Conservation (phyloP, 1,284 basidiomycete species). For the Calocybe gambosa region DNA sequence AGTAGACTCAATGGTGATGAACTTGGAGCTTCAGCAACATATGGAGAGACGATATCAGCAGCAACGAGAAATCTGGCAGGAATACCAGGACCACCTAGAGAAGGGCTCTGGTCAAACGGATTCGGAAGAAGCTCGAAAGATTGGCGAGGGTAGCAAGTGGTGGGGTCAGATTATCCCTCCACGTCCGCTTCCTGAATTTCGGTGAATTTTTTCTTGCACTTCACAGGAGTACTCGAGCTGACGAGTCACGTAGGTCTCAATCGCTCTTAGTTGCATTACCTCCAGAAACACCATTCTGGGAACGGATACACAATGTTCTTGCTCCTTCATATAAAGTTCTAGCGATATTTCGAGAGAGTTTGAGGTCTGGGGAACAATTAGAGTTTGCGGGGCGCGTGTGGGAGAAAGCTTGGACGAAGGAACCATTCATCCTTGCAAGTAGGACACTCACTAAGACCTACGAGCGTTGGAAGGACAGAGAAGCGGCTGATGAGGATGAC, state of each 20-base stretch:
- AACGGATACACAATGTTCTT: conserved; percentile 42
- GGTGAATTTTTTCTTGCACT: conserved; percentile 24
- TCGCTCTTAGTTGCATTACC: conserved; percentile 37
- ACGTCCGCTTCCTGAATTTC: conserved; percentile 28
- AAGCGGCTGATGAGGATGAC: conserved; percentile 34
- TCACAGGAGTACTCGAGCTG: conserved; percentile 1
- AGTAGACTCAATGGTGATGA: conserved; percentile 50
- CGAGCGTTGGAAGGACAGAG: conserved; percentile 42
- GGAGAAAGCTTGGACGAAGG: conserved; percentile 48
- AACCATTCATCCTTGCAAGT: conserved; percentile 47
- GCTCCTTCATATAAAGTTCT: conserved; percentile 43
- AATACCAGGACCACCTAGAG: conserved; percentile 38
- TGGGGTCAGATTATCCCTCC: conserved; percentile 35
- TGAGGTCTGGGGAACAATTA: conserved; percentile 44
- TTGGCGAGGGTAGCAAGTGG: conserved; percentile 25
- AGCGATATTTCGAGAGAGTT: conserved; percentile 39
- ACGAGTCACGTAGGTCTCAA: conserved; percentile 24
- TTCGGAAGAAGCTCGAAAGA: conserved; percentile 14
- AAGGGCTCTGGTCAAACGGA: conserved; percentile 21
- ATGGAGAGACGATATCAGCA: conserved; percentile 35
- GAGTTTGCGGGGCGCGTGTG: conserved; percentile 44
- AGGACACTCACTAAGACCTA: conserved; percentile 36
- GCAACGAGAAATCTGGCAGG: conserved; percentile 41
- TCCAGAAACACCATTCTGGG: conserved; percentile 38
- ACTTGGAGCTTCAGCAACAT: conserved; percentile 44